A percentile compares a stretch with the other conserved stretches of the same genome.
Conservation (phyloP, 805 yeast species). For the Tetrapisispora arboricola region DNA sequence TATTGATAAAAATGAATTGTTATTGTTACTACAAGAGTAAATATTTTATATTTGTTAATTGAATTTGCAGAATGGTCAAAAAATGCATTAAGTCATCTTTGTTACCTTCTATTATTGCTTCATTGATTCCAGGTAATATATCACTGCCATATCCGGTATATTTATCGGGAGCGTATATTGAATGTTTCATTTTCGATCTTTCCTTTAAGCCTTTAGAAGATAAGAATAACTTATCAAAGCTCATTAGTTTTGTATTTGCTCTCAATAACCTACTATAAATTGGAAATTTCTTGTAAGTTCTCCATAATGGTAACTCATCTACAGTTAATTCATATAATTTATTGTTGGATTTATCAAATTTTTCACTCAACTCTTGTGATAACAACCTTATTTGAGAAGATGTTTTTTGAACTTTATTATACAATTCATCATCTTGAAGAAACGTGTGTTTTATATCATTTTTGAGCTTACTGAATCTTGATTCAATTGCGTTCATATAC, state of each 20-base stretch:
- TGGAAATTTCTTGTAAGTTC: conserved; percentile 45
- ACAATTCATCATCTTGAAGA: conserved; percentile 15
- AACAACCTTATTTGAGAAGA: conserved; percentile 5
- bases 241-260: conserved; percentile 42
- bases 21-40: conserved; percentile 11
- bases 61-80: conserved; percentile 35
- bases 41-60: conserved; percentile 18
- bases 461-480: conserved; percentile 27
- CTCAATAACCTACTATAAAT: conserved; percentile 48
- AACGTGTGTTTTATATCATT: conserved; percentile 15
- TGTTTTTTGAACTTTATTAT: conserved; percentile 6
- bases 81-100: conserved; percentile 35
- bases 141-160: conserved; percentile 41
- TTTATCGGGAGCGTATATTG: conserved; percentile 51
- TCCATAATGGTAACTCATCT: conserved; percentile 74
- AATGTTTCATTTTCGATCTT: conserved; percentile 54
- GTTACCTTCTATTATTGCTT: conserved; percentile 41
- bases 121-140: conserved; percentile 50
- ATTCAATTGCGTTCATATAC: conserved; percentile 37
- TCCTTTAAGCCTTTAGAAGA: conserved; percentile 36
- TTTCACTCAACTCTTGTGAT: conserved; percentile 20
- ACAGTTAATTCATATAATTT: conserved; percentile 41
- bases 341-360: conserved; percentile 40
- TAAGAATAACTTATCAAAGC: conserved; percentile 46
- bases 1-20: too few species aligned